Conservation (phyloP, 2,329 filamentous ascomycete species). For the Pseudovirgaria hyperparasitica region DNA sequence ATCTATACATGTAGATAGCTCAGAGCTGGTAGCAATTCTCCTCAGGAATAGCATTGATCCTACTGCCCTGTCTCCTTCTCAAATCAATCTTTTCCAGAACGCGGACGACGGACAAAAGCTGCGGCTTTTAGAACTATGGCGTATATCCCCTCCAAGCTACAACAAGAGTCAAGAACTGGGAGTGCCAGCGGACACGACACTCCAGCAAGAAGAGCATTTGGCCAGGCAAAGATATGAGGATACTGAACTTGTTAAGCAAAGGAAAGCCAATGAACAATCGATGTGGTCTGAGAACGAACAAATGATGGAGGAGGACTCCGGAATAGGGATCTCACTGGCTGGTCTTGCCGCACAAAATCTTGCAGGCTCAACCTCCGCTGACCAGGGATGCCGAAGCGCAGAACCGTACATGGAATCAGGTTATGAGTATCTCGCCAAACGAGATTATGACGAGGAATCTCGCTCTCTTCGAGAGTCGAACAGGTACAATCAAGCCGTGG, state of each 20-base stretch:
- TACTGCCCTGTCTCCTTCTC: slow-evolving; percentile 54
- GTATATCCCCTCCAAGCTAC: slow-evolving; percentile 58
- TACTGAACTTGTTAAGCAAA: slow-evolving; percentile 8
- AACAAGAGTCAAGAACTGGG: slow-evolving; percentile 26
- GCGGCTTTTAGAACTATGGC: slow-evolving; percentile 74
- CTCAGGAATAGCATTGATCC: slow-evolving; percentile 58
- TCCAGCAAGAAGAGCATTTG: slow-evolving; percentile 42
- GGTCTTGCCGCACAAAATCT: slow-evolving; percentile 9
- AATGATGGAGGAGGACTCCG: slow-evolving; percentile 11
- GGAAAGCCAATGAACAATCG: too few relatives aligned
- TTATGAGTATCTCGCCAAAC: slow-evolving; percentile 57
- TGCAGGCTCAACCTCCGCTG: slow-evolving; percentile 4
- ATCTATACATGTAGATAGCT: slow-evolving; percentile 18
- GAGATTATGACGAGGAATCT: slow-evolving; percentile 44
- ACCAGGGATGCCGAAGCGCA: slow-evolving; percentile 29
- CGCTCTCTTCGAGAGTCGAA: slow-evolving; percentile 16
- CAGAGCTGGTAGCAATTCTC: slow-evolving; percentile 45
- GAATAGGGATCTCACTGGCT: slow-evolving; percentile 7
- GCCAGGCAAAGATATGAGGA: slow-evolving; percentile 47
- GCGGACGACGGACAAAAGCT: slow-evolving; percentile 60
- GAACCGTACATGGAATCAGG: slow-evolving; percentile 80
- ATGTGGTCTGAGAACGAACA: slow-evolving; percentile 8
- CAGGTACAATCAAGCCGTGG: slow-evolving; percentile 45
- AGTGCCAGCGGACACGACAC: slow-evolving; percentile 42
- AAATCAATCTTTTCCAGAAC: slow-evolving; percentile 66